Conservation (phyloP, 108 stramenopile species). For the Cyclotella baltica region DNA sequence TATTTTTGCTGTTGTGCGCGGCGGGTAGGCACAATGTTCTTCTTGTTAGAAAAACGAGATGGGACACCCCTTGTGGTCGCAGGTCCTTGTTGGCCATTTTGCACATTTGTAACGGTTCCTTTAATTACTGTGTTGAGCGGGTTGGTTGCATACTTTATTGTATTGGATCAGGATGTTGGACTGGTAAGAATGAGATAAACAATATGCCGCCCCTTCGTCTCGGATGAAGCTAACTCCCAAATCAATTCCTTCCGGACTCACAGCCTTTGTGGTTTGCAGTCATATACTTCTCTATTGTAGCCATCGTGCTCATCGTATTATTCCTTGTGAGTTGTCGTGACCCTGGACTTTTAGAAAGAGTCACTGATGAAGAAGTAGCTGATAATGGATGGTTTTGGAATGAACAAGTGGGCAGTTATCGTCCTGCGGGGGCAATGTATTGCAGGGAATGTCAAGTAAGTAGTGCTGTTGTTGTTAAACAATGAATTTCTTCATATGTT, state of each 20-base stretch:
- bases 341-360: slow-evolving; percentile 87
- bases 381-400: slow-evolving; percentile 93
- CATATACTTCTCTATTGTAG: slow-evolving; percentile 77
- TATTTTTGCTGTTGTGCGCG: slow-evolving; percentile 87
- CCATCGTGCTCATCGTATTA: slow-evolving; percentile 66
- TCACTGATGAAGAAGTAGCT: slow-evolving; percentile 85
- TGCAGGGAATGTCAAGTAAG: slow-evolving; percentile 82
- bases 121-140: slow-evolving; percentile 72
- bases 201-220: not conserved
- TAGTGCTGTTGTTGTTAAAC: no score
- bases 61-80: slow-evolving; percentile 87
- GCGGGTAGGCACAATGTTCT: slow-evolving; percentile 87
- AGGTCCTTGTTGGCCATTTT: slow-evolving; percentile 94
- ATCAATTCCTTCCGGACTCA: not conserved
- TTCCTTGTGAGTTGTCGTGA: slow-evolving; percentile 88
- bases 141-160: slow-evolving; percentile 73
- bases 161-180: slow-evolving; percentile 66
- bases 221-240: not conserved
- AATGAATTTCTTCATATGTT: no score
- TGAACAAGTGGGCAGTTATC: slow-evolving; percentile 90
- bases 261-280: slow-evolving; percentile 82
- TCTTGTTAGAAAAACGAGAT: slow-evolving; percentile 71
- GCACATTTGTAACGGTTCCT: slow-evolving; percentile 83
- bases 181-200: slow-evolving; percentile 60
- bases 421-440: slow-evolving; percentile 89